Conservation (phyloP, 352 stramenopile species). For the Phytopythium vexans region DNA sequence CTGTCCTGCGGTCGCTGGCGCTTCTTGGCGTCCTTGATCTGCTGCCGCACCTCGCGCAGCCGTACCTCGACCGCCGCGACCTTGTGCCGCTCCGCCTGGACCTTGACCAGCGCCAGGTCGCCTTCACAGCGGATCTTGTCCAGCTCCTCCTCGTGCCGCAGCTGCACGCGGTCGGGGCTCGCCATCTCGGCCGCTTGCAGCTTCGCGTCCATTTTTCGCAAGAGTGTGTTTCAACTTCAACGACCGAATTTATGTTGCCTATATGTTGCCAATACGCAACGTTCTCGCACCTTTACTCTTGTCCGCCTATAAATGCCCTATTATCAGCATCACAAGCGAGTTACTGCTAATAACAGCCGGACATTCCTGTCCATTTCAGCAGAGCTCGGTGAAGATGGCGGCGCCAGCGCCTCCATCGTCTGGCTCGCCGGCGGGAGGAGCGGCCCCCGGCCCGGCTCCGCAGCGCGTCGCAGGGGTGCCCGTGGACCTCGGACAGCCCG, state of each 20-base stretch:
- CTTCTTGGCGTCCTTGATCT: conserved; percentile 88
- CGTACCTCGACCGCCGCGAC: conserved; percentile 75
- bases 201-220: too few species aligned
- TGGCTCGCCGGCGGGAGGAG: conserved; percentile 1
- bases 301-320: too few species aligned
- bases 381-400: conserved; percentile 1
- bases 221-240: too few species aligned
- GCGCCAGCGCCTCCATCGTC: conserved; percentile 1
- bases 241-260: too few species aligned
- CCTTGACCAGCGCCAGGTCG: conserved; percentile 57
- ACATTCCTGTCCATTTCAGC: too few species aligned
- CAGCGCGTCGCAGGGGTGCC: conserved; percentile 48
- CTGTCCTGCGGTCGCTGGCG: conserved; percentile 28
- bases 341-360: too few species aligned
- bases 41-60: conserved; percentile 80
- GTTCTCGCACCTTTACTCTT: too few species aligned
- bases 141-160: conserved; percentile 72
- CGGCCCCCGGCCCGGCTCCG: conserved; percentile 5
- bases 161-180: conserved; percentile 5
- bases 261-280: too few species aligned
- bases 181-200: background rate
- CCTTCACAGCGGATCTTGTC: conserved; percentile 83
- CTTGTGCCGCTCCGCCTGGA: conserved; percentile 89
- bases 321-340: too few species aligned
- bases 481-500: conserved; percentile 57